Base-by-base conservation (phyloP, 2,329 filamentous ascomycete genomes). In the Fusarium bulbicola region DNA sequence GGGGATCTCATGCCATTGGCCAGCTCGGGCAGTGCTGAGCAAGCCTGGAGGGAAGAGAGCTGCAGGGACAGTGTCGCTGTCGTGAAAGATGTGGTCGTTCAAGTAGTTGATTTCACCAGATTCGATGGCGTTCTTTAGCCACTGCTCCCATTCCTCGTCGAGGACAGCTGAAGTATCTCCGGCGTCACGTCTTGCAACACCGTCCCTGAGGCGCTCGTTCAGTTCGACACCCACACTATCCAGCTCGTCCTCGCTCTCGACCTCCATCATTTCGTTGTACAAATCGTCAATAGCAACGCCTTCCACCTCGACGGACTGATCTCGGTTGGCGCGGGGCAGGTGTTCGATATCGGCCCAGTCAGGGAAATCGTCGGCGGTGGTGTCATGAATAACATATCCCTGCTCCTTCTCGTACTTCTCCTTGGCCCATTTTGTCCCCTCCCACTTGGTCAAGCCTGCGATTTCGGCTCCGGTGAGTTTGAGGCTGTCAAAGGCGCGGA, bases 351-450 rank as follows among this genome's bases (percentile, higher is more conserved):
- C 80, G 50, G 76, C 75, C 87, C 88, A 94, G 66, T 89, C 86
- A 7, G 85, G 83, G 64, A 95, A 91, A 30, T 88, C 91, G 76
- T 93, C 91, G 58, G 88, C 89, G 3, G 92, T 91, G 11, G 93
- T 94, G 78, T 95, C 93, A 53, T 84, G 82, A 70, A 95, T 94
- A 36, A 82, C 83, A 66, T 92, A 87, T 39, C 90, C 90, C 77
- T 94, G 92, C 78, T 95, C 93, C 64, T 88, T 87, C 84, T 95
- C 93, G 79, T 91, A 95, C 61, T 92, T 89, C 79, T 95, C 92
- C 79, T 94, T 92, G 69, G 93, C 93, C 93, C 93, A 95, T 70
- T 91, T 90, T 15, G 93, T 95, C 64, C 93, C 93, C 83, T 95
- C 93, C 93, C 93, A 95, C 78, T 93, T 92, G 66, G 93, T 95